Conservation (phyloP, 2,329 filamentous ascomycete species). For the Dichotomopilus funicola region DNA sequence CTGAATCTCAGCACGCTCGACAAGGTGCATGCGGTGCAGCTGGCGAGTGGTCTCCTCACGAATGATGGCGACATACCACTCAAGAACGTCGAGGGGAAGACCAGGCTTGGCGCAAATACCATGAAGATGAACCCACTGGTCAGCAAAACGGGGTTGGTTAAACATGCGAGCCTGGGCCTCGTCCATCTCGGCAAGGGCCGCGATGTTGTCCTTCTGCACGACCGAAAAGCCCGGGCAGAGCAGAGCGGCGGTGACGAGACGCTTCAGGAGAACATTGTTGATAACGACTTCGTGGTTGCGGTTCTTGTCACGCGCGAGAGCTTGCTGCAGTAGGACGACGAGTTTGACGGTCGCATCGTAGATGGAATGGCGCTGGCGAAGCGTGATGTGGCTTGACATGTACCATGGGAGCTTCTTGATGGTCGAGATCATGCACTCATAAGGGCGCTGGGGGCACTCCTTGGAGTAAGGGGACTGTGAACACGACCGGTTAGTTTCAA, state of each 20-base stretch:
- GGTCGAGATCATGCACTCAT: constrained; percentile 59
- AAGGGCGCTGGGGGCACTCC: constrained; percentile 57
- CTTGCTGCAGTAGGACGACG: constrained; percentile 38
- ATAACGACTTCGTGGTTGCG: constrained; percentile 47
- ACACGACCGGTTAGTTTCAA: not conserved
- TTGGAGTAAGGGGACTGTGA: constrained; percentile 51
- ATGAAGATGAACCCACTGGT: constrained; percentile 47
- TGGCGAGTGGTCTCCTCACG: constrained; percentile 44
- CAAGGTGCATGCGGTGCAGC: constrained; percentile 34
- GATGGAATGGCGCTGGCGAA: constrained; percentile 49
- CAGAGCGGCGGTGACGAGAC: constrained; percentile 47
- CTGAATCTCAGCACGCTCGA: constrained; percentile 36
- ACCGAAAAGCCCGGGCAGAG: constrained; percentile 55
- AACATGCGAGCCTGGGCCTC: constrained; percentile 33
- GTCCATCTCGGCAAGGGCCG: constrained; percentile 34
- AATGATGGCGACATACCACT: constrained; percentile 54
- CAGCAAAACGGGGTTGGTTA: constrained; percentile 43
- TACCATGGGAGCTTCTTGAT: constrained; percentile 59
- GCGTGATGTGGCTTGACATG: constrained; percentile 48
- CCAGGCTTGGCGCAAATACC: constrained; percentile 44
- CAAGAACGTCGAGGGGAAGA: constrained; percentile 45
- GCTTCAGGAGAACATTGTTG: constrained; percentile 46
- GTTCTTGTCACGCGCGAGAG: constrained; percentile 33
- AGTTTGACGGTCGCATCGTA: constrained; percentile 46
- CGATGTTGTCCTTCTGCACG: constrained; percentile 55